Base-by-base conservation (phyloP, 139 green algal species). In the Chlamydomonas urium region DNA sequence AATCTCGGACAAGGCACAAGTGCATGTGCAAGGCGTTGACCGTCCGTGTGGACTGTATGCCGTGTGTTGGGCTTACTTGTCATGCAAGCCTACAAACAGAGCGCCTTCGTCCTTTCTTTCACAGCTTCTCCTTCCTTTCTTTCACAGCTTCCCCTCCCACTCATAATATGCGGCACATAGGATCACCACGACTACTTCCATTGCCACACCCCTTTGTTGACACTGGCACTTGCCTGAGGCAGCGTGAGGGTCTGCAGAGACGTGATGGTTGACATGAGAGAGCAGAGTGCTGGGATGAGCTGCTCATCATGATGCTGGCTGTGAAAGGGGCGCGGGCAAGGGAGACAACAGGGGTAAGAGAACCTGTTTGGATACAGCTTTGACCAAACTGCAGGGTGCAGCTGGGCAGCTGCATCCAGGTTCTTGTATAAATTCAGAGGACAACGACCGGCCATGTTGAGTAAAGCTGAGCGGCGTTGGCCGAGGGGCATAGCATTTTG, bases 201-300 rank as follows among this genome's bases (percentile, higher is more conserved):
- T n/a, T n/a, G n/a, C n/a, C n/a, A n/a, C n/a, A n/a, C n/a, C n/a
- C n/a, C n/a, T n/a, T n/a, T n/a, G 42, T 17, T 17, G 42, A n/a
- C 42, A 17, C 14, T 53, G 42, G 17, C 14, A 10, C 17, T 17
- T n/a, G 17, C 10, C 42, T 53, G 60, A 8, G 32, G n/a, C 14
- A 67, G 31, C 33, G 60, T 67, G 10, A 67, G 32, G 32, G 60
- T 37, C 60, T 67, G 19, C 10, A 67, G 60, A 8, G 60, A 67
- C 21, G 60, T 47, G 32, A 67, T 45, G 32, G 21, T 32, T 6
- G 32, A 33, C 32, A 67, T 26, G 33, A 67, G 60, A 26, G 29
- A 8, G 26, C 4, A 67, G 60, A 67, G n/a, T 6, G 60, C 21
- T 6, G 32, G 14, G 32, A 45, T 26, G 21, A 67, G 33, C 21